Evolutionary conservation across 441 rosid genomes (phyloP).

Genomic region (Isatis lusitanica): DNA sequence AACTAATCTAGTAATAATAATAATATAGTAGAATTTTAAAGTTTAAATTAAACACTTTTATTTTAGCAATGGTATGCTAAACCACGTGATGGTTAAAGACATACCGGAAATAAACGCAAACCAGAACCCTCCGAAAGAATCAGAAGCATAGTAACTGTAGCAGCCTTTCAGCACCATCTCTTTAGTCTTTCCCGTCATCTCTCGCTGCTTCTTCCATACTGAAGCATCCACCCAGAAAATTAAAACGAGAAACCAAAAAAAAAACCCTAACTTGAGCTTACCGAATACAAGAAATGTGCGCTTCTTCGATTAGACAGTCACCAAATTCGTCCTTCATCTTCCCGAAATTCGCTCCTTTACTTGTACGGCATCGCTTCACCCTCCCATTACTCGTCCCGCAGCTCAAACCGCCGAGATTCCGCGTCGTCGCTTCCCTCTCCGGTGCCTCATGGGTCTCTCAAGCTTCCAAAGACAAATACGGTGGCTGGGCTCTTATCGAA

Average conservation of each 20-base stretch:
- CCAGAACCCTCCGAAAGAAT: background rate
- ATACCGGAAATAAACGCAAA: constrained; percentile 1
- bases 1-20: too few relatives aligned
- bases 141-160: background rate
- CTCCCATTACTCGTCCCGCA: constrained; percentile 36
- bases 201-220: constrained; percentile 7
- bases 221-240: constrained; percentile 18
- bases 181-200: constrained; percentile 18
- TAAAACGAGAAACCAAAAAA: background rate
- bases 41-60: too few relatives aligned
- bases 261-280: constrained; percentile 20
- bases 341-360: constrained; percentile 34
- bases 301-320: constrained; percentile 29
- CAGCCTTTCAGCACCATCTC: constrained; percentile 4
- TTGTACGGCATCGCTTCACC: constrained; percentile 42
- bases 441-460: constrained; percentile 46
- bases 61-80: too few relatives aligned
- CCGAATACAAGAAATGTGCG: constrained; percentile 36
- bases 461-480: constrained; percentile 41
- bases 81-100: too few relatives aligned
- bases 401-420: constrained; percentile 37
- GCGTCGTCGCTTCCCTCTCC: constrained; percentile 53
- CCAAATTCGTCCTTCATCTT: constrained; percentile 37
- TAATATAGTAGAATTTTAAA: too few relatives aligned
- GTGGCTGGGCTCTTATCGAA: constrained; percentile 66